Conservation (phyloP, 306 rosid genomes). For the Arachis stenosperma region DNA sequence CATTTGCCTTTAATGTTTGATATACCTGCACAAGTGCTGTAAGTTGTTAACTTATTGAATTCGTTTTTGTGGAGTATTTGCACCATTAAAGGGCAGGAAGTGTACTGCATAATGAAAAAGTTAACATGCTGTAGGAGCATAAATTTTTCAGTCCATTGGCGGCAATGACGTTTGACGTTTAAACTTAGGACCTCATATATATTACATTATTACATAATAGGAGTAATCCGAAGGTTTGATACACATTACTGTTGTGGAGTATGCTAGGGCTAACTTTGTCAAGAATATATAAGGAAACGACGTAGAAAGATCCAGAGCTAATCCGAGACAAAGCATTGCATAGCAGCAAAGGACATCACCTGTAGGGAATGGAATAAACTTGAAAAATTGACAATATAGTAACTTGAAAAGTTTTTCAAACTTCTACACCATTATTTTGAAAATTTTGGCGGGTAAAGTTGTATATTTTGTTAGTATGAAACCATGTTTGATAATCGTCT, state of each 20-base stretch:
- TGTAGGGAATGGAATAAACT: neutral
- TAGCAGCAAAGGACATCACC: neutral
- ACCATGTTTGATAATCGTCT: neutral
- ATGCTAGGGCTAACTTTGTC: neutral
- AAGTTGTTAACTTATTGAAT: neutral
- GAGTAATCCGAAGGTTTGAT: no score
- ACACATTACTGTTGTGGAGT: neutral
- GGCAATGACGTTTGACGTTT: no score
- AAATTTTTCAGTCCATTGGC: neutral
- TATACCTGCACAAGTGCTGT: constrained; percentile 12
- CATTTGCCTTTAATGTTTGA: constrained; percentile 22
- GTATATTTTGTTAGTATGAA: neutral
- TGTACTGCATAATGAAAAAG: neutral
- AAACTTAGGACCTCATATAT: no score
- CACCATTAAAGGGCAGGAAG: neutral
- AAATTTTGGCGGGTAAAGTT: neutral
- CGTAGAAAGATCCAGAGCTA: constrained; percentile 10
- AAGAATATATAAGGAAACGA: neutral
- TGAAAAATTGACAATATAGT: no score
- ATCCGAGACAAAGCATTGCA: constrained; percentile 3
- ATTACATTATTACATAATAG: no score
- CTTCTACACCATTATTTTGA: neutral
- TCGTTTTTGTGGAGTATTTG: neutral
- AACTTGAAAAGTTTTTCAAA: neutral
- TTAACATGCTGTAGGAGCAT: neutral